These are phyloP conservation scores for Saccharomycopsis guyanensis DNA, from an alignment of 805 yeast genomes.

Conservation along the genomic window DNA sequence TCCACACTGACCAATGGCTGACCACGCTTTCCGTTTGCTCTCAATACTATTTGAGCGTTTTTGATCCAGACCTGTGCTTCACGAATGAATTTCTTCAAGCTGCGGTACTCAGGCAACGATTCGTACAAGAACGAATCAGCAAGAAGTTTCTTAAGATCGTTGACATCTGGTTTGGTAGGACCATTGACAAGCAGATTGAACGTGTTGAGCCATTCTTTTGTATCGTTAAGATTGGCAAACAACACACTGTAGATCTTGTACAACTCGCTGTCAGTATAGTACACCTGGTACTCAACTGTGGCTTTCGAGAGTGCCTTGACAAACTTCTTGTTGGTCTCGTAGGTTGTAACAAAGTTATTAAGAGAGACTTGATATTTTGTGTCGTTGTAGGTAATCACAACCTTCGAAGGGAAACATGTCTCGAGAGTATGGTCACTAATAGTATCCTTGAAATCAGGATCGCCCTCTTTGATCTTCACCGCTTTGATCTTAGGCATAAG, in stretches of 20 bases:
- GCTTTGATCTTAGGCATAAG: slow-evolving; percentile 29
- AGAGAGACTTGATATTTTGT: slow-evolving; percentile 29
- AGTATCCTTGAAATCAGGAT: slow-evolving; percentile 28
- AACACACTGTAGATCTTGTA: slow-evolving; percentile 31
- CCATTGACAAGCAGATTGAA: slow-evolving; percentile 35
- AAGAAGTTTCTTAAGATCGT: slow-evolving; percentile 35
- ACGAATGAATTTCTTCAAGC: slow-evolving; percentile 36
- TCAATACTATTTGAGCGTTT: slow-evolving; percentile 43
- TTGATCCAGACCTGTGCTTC: slow-evolving; percentile 46
- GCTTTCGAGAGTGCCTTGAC: slow-evolving; percentile 19
- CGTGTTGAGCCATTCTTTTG: slow-evolving; percentile 43
- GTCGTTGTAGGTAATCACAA: slow-evolving; percentile 32
- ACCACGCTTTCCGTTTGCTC: slow-evolving; percentile 2
- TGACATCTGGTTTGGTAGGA: slow-evolving; percentile 40
- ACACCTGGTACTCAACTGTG: slow-evolving; percentile 38
- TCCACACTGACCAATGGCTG: slow-evolving; percentile 2
- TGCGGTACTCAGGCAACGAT: slow-evolving; percentile 30
- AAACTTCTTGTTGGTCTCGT: slow-evolving; percentile 12
- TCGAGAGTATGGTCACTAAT: slow-evolving; percentile 48
- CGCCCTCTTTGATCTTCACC: slow-evolving; percentile 24
- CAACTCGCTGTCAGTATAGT: slow-evolving; percentile 47
- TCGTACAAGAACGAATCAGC: slow-evolving; percentile 45
- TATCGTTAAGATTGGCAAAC: slow-evolving; percentile 36
- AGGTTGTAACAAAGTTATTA: slow-evolving; percentile 27
- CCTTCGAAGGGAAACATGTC: slow-evolving; percentile 47